phyloP scores from a whole-genome alignment of 2,329 filamentous ascomycete genomes.

The Teratosphaeria gauchensis region DNA sequence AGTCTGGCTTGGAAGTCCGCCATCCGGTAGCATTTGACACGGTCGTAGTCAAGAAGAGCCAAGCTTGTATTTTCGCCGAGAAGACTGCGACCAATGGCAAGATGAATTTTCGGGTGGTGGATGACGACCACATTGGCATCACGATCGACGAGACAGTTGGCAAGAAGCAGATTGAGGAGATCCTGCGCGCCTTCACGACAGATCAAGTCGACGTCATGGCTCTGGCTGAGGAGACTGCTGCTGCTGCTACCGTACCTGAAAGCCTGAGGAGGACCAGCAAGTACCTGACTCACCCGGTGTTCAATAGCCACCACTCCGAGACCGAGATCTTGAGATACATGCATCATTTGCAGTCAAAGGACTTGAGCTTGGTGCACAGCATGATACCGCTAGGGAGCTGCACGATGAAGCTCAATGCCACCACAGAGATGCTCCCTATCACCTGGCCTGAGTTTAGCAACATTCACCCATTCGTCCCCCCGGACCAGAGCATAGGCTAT shows the following conservation, averaged over 20 bases:
- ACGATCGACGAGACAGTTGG: constrained; percentile 69
- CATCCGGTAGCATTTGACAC: constrained; percentile 60
- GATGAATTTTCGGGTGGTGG: constrained; percentile 56
- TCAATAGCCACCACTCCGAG: constrained; percentile 91
- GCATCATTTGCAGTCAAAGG: constrained; percentile 84
- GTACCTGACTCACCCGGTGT: constrained; percentile 83
- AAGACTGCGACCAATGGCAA: constrained; percentile 40
- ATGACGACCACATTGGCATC: constrained; percentile 55
- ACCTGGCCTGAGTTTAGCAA: constrained; percentile 66
- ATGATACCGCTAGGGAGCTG: constrained; percentile 97
- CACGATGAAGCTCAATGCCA: constrained; percentile 93
- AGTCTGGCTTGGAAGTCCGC: constrained; percentile 45
- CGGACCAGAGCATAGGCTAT: constrained; percentile 58
- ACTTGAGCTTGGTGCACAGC: constrained; percentile 85
- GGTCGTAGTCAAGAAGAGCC: constrained; percentile 49
- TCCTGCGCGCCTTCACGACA: constrained; percentile 47
- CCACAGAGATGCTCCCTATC: constrained; percentile 83
- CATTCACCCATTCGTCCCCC: constrained; percentile 70
- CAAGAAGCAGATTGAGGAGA: constrained; percentile 45
- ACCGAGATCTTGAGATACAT: constrained; percentile 93
- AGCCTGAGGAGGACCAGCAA: constrained; percentile 59
- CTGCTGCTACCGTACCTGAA: constrained; percentile 40
- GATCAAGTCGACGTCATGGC: constrained; percentile 28
- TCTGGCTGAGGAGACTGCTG: constrained; percentile 22
- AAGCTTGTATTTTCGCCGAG: constrained; percentile 43